A percentile compares a stretch with the other conserved stretches of the same genome.
These are phyloP conservation scores for Echium plantagineum DNA, from an alignment of 257 asterid genomes.

Conservation along the genomic window DNA sequence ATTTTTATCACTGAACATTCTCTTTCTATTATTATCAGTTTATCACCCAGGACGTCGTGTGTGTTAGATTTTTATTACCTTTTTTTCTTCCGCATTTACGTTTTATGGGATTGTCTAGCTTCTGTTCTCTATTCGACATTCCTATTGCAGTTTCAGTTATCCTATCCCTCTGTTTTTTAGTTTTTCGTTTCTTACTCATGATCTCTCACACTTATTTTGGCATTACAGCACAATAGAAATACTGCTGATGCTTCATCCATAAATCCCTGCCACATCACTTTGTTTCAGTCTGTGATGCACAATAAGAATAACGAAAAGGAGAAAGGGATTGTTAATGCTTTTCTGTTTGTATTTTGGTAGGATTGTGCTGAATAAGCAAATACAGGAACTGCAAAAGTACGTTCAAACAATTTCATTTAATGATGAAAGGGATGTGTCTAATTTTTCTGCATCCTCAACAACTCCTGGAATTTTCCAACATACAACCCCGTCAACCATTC, in stretches of 20 bases:
- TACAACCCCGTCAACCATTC: conserved; percentile 46
- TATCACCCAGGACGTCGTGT: no score
- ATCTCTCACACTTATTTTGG: background rate
- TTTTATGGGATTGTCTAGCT: no score
- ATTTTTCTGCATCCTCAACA: conserved; percentile 66
- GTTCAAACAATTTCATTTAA: conserved; percentile 35
- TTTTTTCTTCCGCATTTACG: no score
- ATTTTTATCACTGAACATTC: no score
- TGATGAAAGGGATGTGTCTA: conserved; percentile 52
- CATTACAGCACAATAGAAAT: background rate
- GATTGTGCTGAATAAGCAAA: conserved; percentile 70
- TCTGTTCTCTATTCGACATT: no score
- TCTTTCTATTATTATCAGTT: no score
- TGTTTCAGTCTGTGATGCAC: conserved; percentile 4
- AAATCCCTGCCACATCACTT: conserved; percentile 8
- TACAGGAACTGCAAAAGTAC: conserved; percentile 68
- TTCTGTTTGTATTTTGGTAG: conserved; percentile 31
- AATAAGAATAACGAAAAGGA: background rate
- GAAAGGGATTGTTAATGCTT: conserved; percentile 6
- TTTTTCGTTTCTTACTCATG: no score
- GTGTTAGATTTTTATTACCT: no score
- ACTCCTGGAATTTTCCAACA: conserved; percentile 41
- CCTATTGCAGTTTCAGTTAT: no score
- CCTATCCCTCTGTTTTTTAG: no score
- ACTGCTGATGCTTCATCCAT: background rate